phyloP scores from a whole-genome alignment of 805 yeast genomes.

The Nematodospora valgi region DNA sequence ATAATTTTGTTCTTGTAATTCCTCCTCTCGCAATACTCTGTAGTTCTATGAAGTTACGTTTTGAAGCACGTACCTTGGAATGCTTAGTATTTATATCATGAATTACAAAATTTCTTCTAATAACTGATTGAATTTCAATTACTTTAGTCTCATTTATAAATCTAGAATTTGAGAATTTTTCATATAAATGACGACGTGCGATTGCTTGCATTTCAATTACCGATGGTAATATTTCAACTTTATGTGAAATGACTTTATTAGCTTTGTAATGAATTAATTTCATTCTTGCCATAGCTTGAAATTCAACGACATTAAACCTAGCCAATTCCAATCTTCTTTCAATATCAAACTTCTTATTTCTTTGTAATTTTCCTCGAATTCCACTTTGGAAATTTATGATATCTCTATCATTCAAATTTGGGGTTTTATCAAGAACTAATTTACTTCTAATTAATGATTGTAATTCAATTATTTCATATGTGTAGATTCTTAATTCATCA shows the following conservation, averaged over 20 bases:
- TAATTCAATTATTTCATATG: conserved; percentile 31
- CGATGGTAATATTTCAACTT: conserved; percentile 17
- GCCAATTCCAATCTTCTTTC: conserved; percentile 10
- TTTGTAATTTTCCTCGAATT: conserved; percentile 37
- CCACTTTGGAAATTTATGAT: conserved; percentile 39
- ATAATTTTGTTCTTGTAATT: conserved; percentile 37
- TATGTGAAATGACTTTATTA: conserved; percentile 20
- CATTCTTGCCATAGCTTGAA: conserved; percentile 39
- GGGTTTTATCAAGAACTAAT: conserved; percentile 10
- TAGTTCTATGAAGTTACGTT: conserved; percentile 22
- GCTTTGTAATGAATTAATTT: conserved; percentile 17
- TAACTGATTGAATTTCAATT: conserved; percentile 33
- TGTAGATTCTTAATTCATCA: conserved; percentile 26
- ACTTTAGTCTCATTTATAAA: conserved; percentile 21
- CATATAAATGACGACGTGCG: conserved; percentile 22
- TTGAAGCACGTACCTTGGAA: conserved; percentile 7
- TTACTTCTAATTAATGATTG: conserved; percentile 38
- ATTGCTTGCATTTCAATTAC: conserved; percentile 28
- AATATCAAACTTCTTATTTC: conserved; percentile 17
- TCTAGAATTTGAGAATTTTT: conserved; percentile 13
- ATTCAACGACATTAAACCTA: conserved; percentile 18
- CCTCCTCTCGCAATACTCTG: conserved; percentile 48
- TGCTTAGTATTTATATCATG: conserved; percentile 14
- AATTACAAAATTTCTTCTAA: conserved; percentile 36
- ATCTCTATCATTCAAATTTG: conserved; percentile 12